These are phyloP conservation scores for Aurinia saxatilis DNA, from an alignment of 345 rosid species.

Conservation along the genomic window DNA sequence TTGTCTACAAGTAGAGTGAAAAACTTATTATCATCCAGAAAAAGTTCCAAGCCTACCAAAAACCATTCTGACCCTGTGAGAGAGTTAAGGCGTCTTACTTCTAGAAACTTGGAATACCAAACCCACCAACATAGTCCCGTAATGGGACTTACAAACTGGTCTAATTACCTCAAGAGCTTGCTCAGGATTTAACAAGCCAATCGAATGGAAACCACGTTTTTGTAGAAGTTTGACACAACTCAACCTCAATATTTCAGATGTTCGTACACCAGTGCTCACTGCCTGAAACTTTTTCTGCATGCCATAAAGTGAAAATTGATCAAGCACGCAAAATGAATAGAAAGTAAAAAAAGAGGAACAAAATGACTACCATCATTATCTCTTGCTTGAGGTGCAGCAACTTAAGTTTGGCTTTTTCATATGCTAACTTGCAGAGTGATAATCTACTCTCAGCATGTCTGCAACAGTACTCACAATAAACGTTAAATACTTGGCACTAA, in stretches of 20 bases:
- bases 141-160: conserved; percentile 17
- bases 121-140: conserved; percentile 8
- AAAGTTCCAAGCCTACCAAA: neutral
- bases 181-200: conserved; percentile 20
- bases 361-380: conserved; percentile 50
- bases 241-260: conserved; percentile 47
- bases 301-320: conserved; percentile 21
- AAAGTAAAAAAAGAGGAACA: neutral
- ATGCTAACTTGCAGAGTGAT: conserved; percentile 47
- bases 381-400: conserved; percentile 46
- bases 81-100: conserved; percentile 4
- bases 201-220: conserved; percentile 22
- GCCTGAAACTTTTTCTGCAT: conserved; percentile 52
- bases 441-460: conserved; percentile 52
- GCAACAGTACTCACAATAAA: conserved; percentile 30
- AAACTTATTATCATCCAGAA: neutral
- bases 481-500: conserved; percentile 12
- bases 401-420: conserved; percentile 64
- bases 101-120: conserved; percentile 1
- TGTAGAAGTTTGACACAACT: conserved; percentile 20
- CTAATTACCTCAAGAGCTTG: conserved; percentile 41
- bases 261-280: conserved; percentile 41
- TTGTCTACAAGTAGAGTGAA: neutral
- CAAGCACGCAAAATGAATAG: conserved; percentile 1
- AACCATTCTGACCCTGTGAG: conserved; percentile 2